phyloP scores from a whole-genome alignment of 768 basidiomycete genomes.

The Naganishia vishniacii region DNA sequence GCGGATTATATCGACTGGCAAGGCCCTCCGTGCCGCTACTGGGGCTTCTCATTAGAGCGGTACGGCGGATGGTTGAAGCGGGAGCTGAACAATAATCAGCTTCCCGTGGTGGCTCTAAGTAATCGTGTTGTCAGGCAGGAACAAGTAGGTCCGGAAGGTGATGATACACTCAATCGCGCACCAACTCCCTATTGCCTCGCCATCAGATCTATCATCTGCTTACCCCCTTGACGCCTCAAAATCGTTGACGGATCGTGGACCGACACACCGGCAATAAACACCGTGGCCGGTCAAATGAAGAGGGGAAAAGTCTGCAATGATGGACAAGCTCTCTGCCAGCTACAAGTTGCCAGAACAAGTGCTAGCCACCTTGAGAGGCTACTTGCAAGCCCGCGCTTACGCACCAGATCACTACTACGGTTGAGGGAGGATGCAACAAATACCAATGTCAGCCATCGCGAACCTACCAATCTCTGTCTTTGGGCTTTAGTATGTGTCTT shows the following conservation, averaged over 20 bases:
- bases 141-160: neutral
- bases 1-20: conserved; percentile 42
- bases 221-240: neutral
- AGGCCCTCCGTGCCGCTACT: conserved; percentile 49
- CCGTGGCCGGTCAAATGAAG: too few relatives aligned
- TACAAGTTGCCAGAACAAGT: neutral
- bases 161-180: neutral
- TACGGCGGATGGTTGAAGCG: conserved; percentile 23
- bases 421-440: neutral
- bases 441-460: neutral
- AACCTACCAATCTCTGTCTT: neutral
- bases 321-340: neutral
- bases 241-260: neutral
- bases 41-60: conserved; percentile 50
- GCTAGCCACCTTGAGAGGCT: neutral
- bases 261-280: neutral
- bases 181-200: neutral
- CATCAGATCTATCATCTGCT: neutral
- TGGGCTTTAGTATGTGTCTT: neutral
- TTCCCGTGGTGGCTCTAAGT: neutral
- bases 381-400: neutral
- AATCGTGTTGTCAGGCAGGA: neutral
- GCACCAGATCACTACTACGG: neutral
- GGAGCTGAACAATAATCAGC: neutral
- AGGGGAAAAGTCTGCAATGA: neutral